Evolutionary conservation across 75 land plant species (phyloP).

Genomic region (Selaginella moellendorffii): DNA sequence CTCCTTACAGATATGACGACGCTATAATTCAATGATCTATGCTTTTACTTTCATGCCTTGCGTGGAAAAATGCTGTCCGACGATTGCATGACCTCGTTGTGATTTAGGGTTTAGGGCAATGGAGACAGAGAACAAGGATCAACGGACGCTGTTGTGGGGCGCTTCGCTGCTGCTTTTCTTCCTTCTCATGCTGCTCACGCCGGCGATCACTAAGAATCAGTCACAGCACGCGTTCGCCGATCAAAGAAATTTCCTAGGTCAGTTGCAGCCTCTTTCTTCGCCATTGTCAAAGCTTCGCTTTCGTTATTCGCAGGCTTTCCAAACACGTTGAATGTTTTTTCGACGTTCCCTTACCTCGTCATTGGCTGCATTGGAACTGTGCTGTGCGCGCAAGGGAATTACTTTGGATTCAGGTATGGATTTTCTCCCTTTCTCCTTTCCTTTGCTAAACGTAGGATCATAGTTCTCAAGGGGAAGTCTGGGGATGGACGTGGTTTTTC

Average conservation of each 20-base stretch:
- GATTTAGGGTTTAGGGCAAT: neutral
- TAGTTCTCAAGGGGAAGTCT: neutral
- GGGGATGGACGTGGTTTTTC: neutral
- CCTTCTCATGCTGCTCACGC: neutral
- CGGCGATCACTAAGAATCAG: neutral
- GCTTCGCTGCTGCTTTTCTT: neutral
- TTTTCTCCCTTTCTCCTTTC: neutral
- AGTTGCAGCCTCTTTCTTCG: neutral
- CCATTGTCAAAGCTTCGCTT: neutral
- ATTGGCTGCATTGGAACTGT: neutral
- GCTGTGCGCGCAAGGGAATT: constrained; percentile 3
- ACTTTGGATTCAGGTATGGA: constrained; percentile 6
- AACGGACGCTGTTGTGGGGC: neutral
- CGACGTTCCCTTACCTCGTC: constrained; percentile 3
- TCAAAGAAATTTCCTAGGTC: constrained; percentile 3
- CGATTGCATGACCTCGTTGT: too few species aligned
- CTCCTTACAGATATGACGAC: too few species aligned
- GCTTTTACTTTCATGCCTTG: too few species aligned
- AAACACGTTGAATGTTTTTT: constrained; percentile 6
- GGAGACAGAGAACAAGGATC: neutral
- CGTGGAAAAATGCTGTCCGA: too few species aligned
- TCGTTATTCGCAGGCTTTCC: neutral
- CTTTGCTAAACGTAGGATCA: neutral
- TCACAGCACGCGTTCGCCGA: constrained; percentile 1
- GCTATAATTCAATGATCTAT: too few species aligned